Percentiles rank a stretch among this genome's conserved stretches.
These are phyloP conservation scores for Teratosphaeria destructans DNA, from an alignment of 2,329 filamentous ascomycete genomes.

Conservation along the genomic window DNA sequence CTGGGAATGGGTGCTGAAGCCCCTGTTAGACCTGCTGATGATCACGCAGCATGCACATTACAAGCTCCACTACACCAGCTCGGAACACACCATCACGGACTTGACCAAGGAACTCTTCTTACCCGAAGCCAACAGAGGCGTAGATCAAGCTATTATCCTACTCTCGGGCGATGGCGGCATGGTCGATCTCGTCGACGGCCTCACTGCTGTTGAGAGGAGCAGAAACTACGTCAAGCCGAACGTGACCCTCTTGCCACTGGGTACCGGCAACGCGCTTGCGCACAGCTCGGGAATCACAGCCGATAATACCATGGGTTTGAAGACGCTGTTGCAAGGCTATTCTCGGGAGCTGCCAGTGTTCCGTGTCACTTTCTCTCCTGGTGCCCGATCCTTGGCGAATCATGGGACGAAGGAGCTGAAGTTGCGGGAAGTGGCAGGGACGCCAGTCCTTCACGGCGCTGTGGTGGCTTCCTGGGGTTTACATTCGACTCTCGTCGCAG, in stretches of 20 bases:
- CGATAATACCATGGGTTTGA: conserved; percentile 33
- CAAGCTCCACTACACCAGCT: conserved; percentile 51
- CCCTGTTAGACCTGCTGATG: conserved; percentile 25
- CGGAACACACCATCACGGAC: conserved; percentile 51
- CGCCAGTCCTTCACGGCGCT: conserved; percentile 47
- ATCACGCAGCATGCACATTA: conserved; percentile 33
- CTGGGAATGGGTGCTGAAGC: conserved; percentile 28
- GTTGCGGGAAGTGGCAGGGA: conserved; percentile 22
- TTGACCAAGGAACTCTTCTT: conserved; percentile 46
- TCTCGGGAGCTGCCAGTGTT: conserved; percentile 34
- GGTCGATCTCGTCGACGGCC: conserved; percentile 68
- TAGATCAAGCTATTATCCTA: conserved; percentile 56
- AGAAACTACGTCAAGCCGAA: conserved; percentile 40
- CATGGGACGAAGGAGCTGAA: conserved; percentile 28
- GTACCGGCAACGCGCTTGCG: conserved; percentile 40
- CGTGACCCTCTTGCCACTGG: conserved; percentile 45
- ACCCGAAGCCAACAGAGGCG: conserved; percentile 37
- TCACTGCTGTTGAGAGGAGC: conserved; percentile 28
- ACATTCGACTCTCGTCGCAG: conserved; percentile 78
- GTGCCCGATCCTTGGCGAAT: conserved; percentile 33
- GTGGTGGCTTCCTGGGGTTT: conserved; percentile 87
- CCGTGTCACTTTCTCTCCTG: conserved; percentile 34
- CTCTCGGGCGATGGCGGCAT: conserved; percentile 83
- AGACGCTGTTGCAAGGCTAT: conserved; percentile 25
- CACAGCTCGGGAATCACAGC: conserved; percentile 31